A percentile compares a stretch with the other conserved stretches of the same genome.
phyloP scores from a whole-genome alignment of 345 rosid species.

The Eucalyptus albens region DNA sequence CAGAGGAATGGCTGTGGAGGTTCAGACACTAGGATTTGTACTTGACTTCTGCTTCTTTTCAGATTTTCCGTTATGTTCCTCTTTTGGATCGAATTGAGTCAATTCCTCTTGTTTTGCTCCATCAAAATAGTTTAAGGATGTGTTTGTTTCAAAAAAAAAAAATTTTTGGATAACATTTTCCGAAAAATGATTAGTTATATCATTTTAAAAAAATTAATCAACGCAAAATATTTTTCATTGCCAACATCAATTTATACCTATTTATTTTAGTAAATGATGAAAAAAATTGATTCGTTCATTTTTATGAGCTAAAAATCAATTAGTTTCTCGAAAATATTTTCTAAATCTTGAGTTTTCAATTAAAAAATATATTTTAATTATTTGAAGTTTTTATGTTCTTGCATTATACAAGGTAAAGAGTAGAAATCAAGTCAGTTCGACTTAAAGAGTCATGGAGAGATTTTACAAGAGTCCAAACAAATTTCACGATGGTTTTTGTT shows the following conservation, averaged over 20 bases:
- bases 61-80: neutral
- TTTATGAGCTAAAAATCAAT: too few species aligned
- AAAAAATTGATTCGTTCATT: too few species aligned
- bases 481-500: neutral
- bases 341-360: too few species aligned
- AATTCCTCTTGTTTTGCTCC: neutral
- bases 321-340: rapidly evolving
- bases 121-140: neutral
- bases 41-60: neutral
- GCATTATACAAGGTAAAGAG: neutral
- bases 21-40: too few species aligned
- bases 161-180: too few species aligned
- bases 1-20: neutral
- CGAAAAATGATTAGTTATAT: too few species aligned
- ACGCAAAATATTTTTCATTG: too few species aligned
- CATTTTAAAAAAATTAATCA: too few species aligned
- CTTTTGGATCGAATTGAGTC: neutral
- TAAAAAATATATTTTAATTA: too few species aligned
- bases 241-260: too few species aligned
- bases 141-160: too few species aligned
- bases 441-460: neutral
- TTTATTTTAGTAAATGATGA: too few species aligned
- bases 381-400: neutral
- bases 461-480: neutral
- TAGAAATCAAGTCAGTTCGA: neutral